These are phyloP conservation scores for Blastobotrys ciferrii DNA, from an alignment of 1,139 yeast species.

Conservation along the genomic window DNA sequence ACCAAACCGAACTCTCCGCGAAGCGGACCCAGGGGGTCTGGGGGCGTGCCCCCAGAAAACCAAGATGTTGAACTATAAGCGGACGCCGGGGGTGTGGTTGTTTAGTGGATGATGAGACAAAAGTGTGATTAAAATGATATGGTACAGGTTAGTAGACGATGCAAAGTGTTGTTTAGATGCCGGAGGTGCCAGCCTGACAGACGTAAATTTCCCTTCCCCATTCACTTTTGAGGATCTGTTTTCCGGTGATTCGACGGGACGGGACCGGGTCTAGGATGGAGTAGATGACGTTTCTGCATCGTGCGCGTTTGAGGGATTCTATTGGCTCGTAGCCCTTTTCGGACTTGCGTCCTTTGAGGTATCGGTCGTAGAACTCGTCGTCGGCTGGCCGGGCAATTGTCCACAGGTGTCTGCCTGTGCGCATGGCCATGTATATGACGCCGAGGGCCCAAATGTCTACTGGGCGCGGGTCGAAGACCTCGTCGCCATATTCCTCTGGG, in stretches of 20 bases:
- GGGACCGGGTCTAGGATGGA: conserved; percentile 90
- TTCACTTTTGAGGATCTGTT: conserved; percentile 83
- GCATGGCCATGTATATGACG: conserved; percentile 97
- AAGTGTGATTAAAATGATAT: neutral
- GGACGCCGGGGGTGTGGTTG: no score
- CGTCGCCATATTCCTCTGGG: conserved; percentile 79
- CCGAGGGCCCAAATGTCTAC: conserved; percentile 97
- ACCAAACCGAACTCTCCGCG: no score
- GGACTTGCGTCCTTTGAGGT: conserved; percentile 70
- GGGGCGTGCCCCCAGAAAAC: no score
- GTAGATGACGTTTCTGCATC: conserved; percentile 88
- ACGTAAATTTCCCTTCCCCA: conserved; percentile 89
- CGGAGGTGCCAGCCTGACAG: conserved; percentile 60
- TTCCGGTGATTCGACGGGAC: conserved; percentile 73
- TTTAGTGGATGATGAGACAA: no score
- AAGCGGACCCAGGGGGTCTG: no score
- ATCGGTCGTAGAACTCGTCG: conserved; percentile 76
- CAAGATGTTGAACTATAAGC: no score
- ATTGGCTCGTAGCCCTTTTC: conserved; percentile 88
- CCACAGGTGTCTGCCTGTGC: conserved; percentile 94
- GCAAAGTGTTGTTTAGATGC: conserved; percentile 9
- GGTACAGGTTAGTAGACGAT: neutral
- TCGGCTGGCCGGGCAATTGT: conserved; percentile 63
- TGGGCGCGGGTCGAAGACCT: conserved; percentile 80
- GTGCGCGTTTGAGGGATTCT: conserved; percentile 69